Evolutionary conservation across 1,139 yeast genomes (phyloP), one percentile per base, ranked within the genome.

Genomic region (Debaryomyces psychrophilus): DNA sequence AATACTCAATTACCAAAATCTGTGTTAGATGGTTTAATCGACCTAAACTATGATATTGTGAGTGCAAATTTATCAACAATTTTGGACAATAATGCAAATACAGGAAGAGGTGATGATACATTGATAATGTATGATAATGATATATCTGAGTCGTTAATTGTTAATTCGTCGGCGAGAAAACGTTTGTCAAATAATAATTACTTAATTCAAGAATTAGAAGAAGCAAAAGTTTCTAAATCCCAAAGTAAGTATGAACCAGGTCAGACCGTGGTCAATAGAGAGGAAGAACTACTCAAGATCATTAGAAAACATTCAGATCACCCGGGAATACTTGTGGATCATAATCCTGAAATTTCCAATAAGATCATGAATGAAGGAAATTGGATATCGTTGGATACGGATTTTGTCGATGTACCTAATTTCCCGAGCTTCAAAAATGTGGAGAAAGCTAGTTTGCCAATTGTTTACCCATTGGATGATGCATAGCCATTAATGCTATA

Each of bases 401-500:
- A 57, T 4, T 57, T 55, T 29, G 39, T 58, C 11, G 44, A 46
- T 8, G 59, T 73, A n/a, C 73, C 78, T 1, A 62, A 73, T 1
- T 61, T 81, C 22, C 92, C 90, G 2, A 66, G 73, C 3, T 82
- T 83, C 59, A 79, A 76, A 52, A 82, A 83, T 57, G 81, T 83
- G 8, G 90, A 85, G 53, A 82, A 80, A 59, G 81, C 83, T 8
- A 68, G 67, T 44, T 62, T 67, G 26, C 67, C 76, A 6, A 56
- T 71, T 9, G 54, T 53, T 25, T 69, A 69, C 47, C 71, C 73
- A 2, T 55, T 17, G 57, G 56, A 22, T 54, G 43, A 41, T 27
- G 29, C 17, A 29, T 14, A 23, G 22, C 39, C 11, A 31, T 29
- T 26, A 26, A 6, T 26, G 9, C 23, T 14, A 31, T n/a, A 25